Evolutionary conservation across 1,284 basidiomycete genomes (phyloP).

Genomic region (Cutaneotrichosporon mucoides): DNA sequence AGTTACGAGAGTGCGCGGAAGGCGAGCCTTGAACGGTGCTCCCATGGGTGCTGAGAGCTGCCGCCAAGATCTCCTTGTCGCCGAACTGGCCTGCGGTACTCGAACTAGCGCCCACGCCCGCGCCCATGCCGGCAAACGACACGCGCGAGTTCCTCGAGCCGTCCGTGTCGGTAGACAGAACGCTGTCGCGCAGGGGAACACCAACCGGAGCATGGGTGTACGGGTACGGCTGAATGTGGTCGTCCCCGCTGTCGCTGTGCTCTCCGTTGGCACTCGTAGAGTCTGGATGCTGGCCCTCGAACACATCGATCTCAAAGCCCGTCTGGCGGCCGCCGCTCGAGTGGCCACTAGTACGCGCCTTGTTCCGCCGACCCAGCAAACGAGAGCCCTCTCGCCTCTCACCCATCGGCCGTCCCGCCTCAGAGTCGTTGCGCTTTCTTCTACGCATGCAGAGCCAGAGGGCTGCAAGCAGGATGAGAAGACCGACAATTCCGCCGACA

Average conservation of each 20-base stretch:
- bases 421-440: neutral
- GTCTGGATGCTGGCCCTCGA: neutral
- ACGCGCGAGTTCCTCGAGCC: neutral
- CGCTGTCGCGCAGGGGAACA: neutral
- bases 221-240: conserved; percentile 1
- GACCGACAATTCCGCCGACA: conserved; percentile 8
- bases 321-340: neutral
- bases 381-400: neutral
- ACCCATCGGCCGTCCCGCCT: neutral
- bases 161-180: neutral
- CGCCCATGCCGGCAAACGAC: neutral
- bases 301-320: conserved; percentile 2
- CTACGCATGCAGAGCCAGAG: conserved; percentile 8
- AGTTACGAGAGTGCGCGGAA: neutral
- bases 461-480: conserved; percentile 7
- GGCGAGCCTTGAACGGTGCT: neutral
- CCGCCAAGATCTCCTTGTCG: neutral
- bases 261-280: neutral
- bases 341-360: neutral
- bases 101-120: no score
- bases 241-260: neutral
- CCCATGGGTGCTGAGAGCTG: neutral
- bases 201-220: neutral
- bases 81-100: neutral
- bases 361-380: neutral